Evolutionary conservation across 2,329 filamentous ascomycete species (phyloP), one percentile per base, ranked within the genome.

Genomic region (Penicillium janthinellum): DNA sequence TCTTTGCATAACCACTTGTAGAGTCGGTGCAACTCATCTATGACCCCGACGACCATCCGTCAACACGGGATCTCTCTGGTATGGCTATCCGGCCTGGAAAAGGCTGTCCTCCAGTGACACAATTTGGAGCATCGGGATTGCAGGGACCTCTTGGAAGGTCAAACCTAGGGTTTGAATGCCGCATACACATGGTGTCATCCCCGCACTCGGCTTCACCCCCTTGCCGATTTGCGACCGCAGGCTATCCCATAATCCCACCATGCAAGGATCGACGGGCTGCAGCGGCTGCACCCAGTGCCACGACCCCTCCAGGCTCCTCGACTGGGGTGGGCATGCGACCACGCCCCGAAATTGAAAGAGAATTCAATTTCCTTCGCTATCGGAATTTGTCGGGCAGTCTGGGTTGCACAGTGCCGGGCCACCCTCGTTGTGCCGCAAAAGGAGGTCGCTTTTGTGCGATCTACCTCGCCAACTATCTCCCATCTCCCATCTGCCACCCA

Each of bases 141-240:
- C 25, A 28, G 10, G 28, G 28, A 49, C n/a, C 12, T 17, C 31
- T 1, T 37, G 28, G 41, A 35, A 25, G 20, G 34, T 12, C 28
- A 31, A 38, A 34, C 34, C 25, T 7, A 25, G 22, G 31, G 8
- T 41, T 38, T 48, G 28, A 28, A 50, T 45, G 28, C 47, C 8
- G 12, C 14, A 45, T 20, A 47, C 39, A 47, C 34, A 42, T 50
- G 56, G 41, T 34, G 37, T 53, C 49, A 20, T 31, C 37, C 10
- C 42, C 39, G 45, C 41, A 20, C 28, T 28, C 45, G 25, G n/a
- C n/a, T 34, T 31, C 45, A 31, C 31, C 28, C n/a, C 45, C 45
- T 35, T 49, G 6, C 45, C n/a, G 28, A 49, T 20, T 49, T 48
- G 54, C 54, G 44, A 56, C 44, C 44, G 54, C 28, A 25, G n/a